Base-by-base conservation (phyloP, 2,329 filamentous ascomycete genomes). In the Apiospora kogelbergensis region DNA sequence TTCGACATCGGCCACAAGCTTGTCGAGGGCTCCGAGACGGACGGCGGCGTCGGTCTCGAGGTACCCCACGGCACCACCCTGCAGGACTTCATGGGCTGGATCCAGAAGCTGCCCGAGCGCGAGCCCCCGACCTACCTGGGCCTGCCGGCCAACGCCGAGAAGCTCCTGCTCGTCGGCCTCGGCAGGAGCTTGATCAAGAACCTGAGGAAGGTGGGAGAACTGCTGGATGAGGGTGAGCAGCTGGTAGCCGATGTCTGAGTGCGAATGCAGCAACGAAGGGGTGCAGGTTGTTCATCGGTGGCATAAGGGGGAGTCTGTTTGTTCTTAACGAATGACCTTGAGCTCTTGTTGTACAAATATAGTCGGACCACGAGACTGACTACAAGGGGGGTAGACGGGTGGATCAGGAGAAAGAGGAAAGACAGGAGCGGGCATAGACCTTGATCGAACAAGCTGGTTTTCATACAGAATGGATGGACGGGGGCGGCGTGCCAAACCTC, bases 71-170 rank as follows among this genome's bases (percentile, higher is more conserved):
- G 93, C 53, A 98, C 95, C 1, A 90, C 89, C 65, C 89, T 97
- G 78, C 89, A 91, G 71, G 94, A 97, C 76, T 98, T 98, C 79
- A 91, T 92, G 81, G 86, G 87, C 45, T 99, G 97, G 97, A 93
- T 99, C 71, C 93, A 97, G 75, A 89, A 89, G 70, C 84, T 99
- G 71, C 96, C 96, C 0, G 96, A 99, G 85, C 90, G 96, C 75
- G 96, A 99, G 80, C 97, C 97, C 37, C 96, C 96, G 5, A 97
- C 94, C 0, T 99, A 97, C 78, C 86, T 99, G 20, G 97, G 96
- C 26, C 82, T 99, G 73, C 96, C 96, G 44, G 93, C 94, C 37
- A 98, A 99, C 79, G 96, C 96, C 24, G 96, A 99, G 89, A 99
- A 98, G 82, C 79, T 99, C 78, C 81, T 99, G 75, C 86, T 99